Percentiles rank a stretch among this genome's conserved stretches.
Evolutionary conservation across 257 asterid species (phyloP).

Genomic region (Ehretia macrophylla): DNA sequence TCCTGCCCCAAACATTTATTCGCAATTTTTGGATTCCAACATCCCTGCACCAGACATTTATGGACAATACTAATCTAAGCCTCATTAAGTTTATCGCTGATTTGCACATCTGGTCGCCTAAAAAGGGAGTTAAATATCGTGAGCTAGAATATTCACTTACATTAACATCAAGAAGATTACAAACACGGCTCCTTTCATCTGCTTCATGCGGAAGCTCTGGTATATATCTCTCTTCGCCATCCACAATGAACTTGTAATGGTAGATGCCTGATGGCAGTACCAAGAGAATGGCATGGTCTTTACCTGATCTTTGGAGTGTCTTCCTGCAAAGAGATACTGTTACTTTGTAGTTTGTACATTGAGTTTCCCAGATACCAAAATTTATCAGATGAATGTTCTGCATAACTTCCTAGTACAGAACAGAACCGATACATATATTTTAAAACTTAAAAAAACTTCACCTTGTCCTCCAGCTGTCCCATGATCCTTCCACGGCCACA

Average conservation of each 20-base stretch:
- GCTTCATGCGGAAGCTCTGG: conserved; percentile 78
- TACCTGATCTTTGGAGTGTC: conserved; percentile 74
- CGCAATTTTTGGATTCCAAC: too few relatives aligned
- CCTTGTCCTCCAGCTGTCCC: conserved; percentile 97
- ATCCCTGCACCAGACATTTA: too few relatives aligned
- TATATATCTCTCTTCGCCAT: conserved; percentile 62
- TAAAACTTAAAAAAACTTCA: conserved; percentile 14
- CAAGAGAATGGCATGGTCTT: conserved; percentile 77
- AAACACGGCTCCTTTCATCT: conserved; percentile 51
- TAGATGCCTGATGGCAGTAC: conserved; percentile 78
- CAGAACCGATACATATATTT: neutral
- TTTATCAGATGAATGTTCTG: too few relatives aligned
- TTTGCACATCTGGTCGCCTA: too few relatives aligned
- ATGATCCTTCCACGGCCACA: conserved; percentile 85
- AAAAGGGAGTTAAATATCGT: neutral
- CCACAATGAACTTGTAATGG: conserved; percentile 75
- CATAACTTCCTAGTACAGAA: neutral
- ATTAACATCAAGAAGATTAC: conserved; percentile 80
- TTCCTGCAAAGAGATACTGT: conserved; percentile 47
- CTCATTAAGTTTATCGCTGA: too few relatives aligned
- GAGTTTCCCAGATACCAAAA: neutral
- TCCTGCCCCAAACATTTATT: too few relatives aligned
- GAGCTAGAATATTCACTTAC: conserved; percentile 41
- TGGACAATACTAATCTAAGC: too few relatives aligned
- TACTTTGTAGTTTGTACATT: neutral